Percentiles rank a stretch among this genome's conserved stretches.
Evolutionary conservation across 1,284 basidiomycete species (phyloP).

Genomic region (Malassezia obtusa): DNA sequence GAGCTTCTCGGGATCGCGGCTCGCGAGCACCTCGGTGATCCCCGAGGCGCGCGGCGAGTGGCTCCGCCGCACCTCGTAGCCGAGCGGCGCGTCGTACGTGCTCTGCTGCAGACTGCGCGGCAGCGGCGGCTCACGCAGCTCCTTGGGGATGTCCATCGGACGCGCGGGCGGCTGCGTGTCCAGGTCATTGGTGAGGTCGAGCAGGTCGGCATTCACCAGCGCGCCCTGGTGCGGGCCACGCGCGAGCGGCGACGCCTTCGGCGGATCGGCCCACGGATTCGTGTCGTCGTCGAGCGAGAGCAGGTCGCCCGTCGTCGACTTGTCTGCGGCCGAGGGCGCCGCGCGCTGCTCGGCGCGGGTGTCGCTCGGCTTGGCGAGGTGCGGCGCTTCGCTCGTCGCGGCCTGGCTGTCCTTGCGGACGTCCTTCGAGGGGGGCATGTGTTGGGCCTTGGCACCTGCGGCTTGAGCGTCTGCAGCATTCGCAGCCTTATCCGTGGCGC

Average conservation of each 20-base stretch:
- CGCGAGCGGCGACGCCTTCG: not conserved
- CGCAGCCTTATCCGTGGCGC: no score
- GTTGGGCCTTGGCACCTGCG: no score
- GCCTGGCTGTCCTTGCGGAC: no score
- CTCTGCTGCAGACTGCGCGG: constrained; percentile 1
- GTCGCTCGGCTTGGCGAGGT: no score
- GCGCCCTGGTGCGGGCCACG: not conserved
- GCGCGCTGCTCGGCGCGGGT: no score
- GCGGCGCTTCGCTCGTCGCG: no score
- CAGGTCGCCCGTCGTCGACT: not conserved
- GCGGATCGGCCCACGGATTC: not conserved
- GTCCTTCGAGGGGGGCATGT: no score
- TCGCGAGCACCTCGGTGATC: constrained; percentile 3
- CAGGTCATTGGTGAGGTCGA: not conserved
- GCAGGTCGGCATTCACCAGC: not conserved
- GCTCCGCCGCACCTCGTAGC: not conserved
- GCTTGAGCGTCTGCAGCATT: no score
- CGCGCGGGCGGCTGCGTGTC: not conserved
- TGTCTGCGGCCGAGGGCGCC: no score
- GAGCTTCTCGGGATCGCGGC: constrained; percentile 1
- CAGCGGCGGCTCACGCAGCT: constrained; percentile 7
- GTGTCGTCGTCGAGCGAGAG: not conserved
- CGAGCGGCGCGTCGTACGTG: not conserved
- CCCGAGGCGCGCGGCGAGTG: not conserved
- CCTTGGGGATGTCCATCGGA: constrained; percentile 12